Base-by-base conservation (phyloP, 306 rosid species). In the Cyclanthera cordifolia region DNA sequence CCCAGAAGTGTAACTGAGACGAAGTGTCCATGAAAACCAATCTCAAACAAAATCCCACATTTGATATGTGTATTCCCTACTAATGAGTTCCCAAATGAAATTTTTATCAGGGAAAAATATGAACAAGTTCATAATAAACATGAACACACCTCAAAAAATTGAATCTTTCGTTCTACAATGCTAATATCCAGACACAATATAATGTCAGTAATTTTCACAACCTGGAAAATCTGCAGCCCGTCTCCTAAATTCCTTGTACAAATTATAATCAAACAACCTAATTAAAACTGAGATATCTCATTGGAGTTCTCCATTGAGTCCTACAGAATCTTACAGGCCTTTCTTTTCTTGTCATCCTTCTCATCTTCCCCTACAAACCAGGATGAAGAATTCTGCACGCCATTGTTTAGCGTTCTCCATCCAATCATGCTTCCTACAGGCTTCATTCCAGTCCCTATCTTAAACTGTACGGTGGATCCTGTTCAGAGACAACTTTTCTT, bases 271-370 rank as follows among this genome's bases (percentile, higher is more conserved):
- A 67, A 81, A 71, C 82, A 79, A 73, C 78, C 83, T 86, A 82
- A 64, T 80, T 87, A 88, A 90, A 86, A 85, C 74, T 86, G 84
- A 78, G 85, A 85, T 76, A 85, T 79, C 79, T 82, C 90, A 70
- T 82, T 81, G 67, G 87, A 77, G 72, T 85, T 85, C 75, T 81
- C 90, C 82, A 85, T 82, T 52, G 94, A 86, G 76, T 83, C 83
- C 83, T 86, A 79, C 76, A 91, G 85, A 83, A 91, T 91, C 69
- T 83, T 80, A 82, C 85, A 91, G 0, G 90, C 91, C 80, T 84
- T 85, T 76, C 77, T 79, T 82, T 86, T 88, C 85, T 82, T 85
- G 76, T 86, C 95, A 76, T 85, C 87, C 80, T 82, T 82, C 77
- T 78, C 87, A 71, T 79, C 84, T 73, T 74, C 95, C 74, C 74